A percentile compares a stretch with the other conserved stretches of the same genome.
These are phyloP conservation scores for Psophocarpus tetragonolobus DNA, from an alignment of 306 rosid species.

Conservation along the genomic window DNA sequence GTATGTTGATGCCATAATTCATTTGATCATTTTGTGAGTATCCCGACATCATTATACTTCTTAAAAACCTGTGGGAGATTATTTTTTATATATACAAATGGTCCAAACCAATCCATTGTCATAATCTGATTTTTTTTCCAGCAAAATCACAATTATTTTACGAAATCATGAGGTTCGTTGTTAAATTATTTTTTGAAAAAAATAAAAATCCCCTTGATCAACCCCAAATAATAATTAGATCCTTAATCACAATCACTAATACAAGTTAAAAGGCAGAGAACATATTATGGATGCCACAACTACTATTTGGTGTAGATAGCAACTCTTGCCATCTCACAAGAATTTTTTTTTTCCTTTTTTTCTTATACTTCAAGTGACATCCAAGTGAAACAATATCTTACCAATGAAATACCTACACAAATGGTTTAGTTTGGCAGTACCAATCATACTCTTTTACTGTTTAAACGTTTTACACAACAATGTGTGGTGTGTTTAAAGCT, in stretches of 20 bases:
- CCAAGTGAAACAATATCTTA: constrained; percentile 45
- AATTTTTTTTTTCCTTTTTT: neutral
- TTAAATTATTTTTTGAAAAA: neutral
- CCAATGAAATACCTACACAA: constrained; percentile 35
- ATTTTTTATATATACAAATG: neutral
- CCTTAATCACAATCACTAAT: constrained; percentile 17
- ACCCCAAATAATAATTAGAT: constrained; percentile 6
- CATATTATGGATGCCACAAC: constrained; percentile 51
- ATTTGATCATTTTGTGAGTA: neutral
- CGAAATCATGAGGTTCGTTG: neutral
- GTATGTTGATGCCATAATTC: neutral
- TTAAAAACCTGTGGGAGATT: neutral
- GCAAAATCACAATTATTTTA: constrained; percentile 1
- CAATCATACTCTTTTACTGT: constrained; percentile 35
- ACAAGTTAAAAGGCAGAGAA: neutral
- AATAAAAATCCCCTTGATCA: neutral
- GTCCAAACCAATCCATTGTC: neutral
- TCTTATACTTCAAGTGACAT: constrained; percentile 76
- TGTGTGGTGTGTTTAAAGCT: constrained; percentile 12
- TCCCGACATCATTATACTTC: neutral
- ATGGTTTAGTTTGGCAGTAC: constrained; percentile 45
- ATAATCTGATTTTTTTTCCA: neutral
- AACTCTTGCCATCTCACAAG: constrained; percentile 32
- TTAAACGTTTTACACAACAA: constrained; percentile 21
- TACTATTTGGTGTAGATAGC: constrained; percentile 59